These are phyloP conservation scores for Rutstroemia sydowiana DNA, from an alignment of 2,329 filamentous ascomycete genomes.

Conservation along the genomic window DNA sequence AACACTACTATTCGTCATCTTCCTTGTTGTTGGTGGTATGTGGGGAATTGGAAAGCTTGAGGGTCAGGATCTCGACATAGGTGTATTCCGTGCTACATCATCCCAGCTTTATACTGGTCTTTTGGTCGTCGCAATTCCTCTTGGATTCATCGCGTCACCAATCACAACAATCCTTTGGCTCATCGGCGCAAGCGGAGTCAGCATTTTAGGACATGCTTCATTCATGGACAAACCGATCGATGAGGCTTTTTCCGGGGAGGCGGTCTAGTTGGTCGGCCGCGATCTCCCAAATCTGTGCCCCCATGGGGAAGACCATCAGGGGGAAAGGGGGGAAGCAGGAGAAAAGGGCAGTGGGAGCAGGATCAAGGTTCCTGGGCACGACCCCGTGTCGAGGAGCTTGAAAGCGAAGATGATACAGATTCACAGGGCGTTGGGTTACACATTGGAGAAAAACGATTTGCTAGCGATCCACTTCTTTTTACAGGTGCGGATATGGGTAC, in stretches of 20 bases:
- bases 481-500: slow-evolving; percentile 51
- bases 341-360: slow-evolving; percentile 44
- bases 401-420: slow-evolving; percentile 46
- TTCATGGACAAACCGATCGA: slow-evolving; percentile 99
- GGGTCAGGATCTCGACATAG: slow-evolving; percentile 81
- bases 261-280: slow-evolving; percentile 99
- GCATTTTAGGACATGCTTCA: slow-evolving; percentile 87
- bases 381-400: slow-evolving; percentile 57
- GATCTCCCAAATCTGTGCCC: slow-evolving; percentile 92
- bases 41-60: slow-evolving; percentile 87
- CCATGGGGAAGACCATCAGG: slow-evolving; percentile 99
- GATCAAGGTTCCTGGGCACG: slow-evolving; percentile 43
- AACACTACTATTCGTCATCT: slow-evolving; percentile 82
- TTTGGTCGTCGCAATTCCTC: slow-evolving; percentile 72
- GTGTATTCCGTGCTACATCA: slow-evolving; percentile 72
- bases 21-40: slow-evolving; percentile 79
- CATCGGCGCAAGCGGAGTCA: slow-evolving; percentile 89
- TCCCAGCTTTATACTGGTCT: slow-evolving; percentile 92
- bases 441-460: slow-evolving; percentile 42
- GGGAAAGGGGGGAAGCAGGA: slow-evolving; percentile 66
- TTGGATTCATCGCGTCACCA: slow-evolving; percentile 79
- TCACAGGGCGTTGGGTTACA: slow-evolving; percentile 46
- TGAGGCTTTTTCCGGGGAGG: slow-evolving; percentile 99
- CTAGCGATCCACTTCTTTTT: slow-evolving; percentile 54
- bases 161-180: slow-evolving; percentile 87